These are phyloP conservation scores for Rubroboletus satanas DNA, from an alignment of 768 basidiomycete genomes.

Conservation along the genomic window DNA sequence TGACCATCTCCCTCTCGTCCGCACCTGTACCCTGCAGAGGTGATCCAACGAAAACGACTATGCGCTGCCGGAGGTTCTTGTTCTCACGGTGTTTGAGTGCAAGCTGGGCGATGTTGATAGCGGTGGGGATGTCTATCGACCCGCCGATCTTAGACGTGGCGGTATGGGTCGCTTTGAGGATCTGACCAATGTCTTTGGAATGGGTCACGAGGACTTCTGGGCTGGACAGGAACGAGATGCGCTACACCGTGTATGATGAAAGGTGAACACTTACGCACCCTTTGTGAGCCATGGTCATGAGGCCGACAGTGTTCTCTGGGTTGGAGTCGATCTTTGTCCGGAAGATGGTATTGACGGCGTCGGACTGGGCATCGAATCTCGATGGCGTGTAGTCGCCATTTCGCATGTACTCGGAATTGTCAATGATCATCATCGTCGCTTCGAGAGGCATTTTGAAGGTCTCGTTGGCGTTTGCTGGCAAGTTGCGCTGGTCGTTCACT, in stretches of 20 bases:
- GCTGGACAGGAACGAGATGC: slow-evolving; percentile 37
- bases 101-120: slow-evolving; percentile 90
- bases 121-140: slow-evolving; percentile 80
- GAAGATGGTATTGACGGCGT: slow-evolving; percentile 88
- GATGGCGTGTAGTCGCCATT: slow-evolving; percentile 89
- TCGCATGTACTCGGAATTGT: slow-evolving; percentile 97
- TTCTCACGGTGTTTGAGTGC: slow-evolving; percentile 97
- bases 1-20: slow-evolving; percentile 76
- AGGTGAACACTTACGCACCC: slow-evolving; percentile 50
- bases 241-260: neutral
- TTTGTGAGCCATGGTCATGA: slow-evolving; percentile 98
- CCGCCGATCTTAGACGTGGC: slow-evolving; percentile 75
- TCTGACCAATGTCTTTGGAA: slow-evolving; percentile 91
- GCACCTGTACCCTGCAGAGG: slow-evolving; percentile 70
- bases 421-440: slow-evolving; percentile 96
- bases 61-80: slow-evolving; percentile 95
- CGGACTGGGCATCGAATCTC: slow-evolving; percentile 86
- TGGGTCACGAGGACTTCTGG: slow-evolving; percentile 96
- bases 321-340: slow-evolving; percentile 93
- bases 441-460: slow-evolving; percentile 80
- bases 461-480: slow-evolving; percentile 13
- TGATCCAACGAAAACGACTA: slow-evolving; percentile 91
- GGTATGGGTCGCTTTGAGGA: slow-evolving; percentile 73
- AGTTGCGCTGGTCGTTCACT: neutral
- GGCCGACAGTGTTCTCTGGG: slow-evolving; percentile 94